Evolutionary conservation across 75 land plant species (phyloP), one percentile per base, ranked within the genome.

Genomic region (Pinus tabuliformis): DNA sequence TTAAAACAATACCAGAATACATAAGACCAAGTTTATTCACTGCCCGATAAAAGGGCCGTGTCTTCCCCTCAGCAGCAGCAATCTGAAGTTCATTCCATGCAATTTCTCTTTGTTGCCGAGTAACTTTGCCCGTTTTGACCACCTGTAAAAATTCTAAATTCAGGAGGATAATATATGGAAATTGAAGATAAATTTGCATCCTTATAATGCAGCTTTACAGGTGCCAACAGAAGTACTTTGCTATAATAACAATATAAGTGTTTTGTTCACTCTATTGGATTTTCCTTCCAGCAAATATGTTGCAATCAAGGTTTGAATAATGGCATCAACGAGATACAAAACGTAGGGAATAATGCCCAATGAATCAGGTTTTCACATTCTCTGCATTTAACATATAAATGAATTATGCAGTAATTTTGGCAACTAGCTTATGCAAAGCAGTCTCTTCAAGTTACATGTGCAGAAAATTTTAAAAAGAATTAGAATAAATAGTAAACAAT

Each of bases 11-110:
- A 97, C 99, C 99, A 78, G 99, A 92, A 86, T 89, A 89, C 99
- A 95, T 97, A 36, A 85, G 85, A 20, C 98, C 98, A 56, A 77
- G 63, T 58, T 81, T 77, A 64, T 97, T 80, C 56, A 87, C 93
- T 52, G 84, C 83, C 13, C 94, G 87, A 75, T 82, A 93, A 70
- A 93, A 93, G 58, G 94, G 96, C 45, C 94, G 77, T 21, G 83
- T 87, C 78, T 78, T 93, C 45, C 89, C 87, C 79, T 90, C 78
- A 36, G 74, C 80, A 56, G 92, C 96, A 72, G 87, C 93, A 30
- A 28, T 59, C 37, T 84, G 89, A 12, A 97, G 90, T 77, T 97
- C 98, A 73, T 74, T 77, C 99, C 99, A 95, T 45, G 94, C 98
- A 52, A 22, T 78, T 26, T 58, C 83, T 68, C 99, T 83, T 71